These are phyloP conservation scores for Ganoderma resinaceum DNA, from an alignment of 1,284 basidiomycete species.

Conservation along the genomic window DNA sequence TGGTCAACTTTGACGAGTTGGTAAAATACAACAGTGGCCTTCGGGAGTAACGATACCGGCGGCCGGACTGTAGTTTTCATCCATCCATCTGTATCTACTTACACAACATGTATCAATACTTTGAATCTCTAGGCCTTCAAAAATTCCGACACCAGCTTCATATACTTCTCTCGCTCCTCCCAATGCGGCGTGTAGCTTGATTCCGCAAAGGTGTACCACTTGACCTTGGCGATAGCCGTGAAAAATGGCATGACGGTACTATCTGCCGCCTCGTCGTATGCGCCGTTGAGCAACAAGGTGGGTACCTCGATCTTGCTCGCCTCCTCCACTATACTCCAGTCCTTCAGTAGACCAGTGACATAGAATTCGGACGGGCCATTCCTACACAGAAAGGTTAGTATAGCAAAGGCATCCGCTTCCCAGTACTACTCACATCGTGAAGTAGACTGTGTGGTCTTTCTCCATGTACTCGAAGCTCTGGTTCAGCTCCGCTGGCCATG, in stretches of 20 bases:
- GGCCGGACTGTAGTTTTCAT: not conserved
- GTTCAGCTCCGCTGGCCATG: conserved; percentile 47
- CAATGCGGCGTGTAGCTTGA: conserved; percentile 38
- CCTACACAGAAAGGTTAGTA: conserved; percentile 40
- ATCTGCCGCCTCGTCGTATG: conserved; percentile 59
- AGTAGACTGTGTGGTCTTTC: conserved; percentile 57
- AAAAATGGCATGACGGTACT: conserved; percentile 52
- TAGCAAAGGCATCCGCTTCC: conserved; percentile 13
- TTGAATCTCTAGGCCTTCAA: conserved; percentile 14
- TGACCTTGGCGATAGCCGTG: conserved; percentile 45
- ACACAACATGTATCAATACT: conserved; percentile 1
- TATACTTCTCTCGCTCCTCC: conserved; percentile 40
- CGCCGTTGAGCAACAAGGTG: conserved; percentile 60
- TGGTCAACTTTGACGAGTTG: conserved; percentile 78
- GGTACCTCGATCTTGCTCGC: conserved; percentile 53
- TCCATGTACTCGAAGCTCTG: conserved; percentile 39
- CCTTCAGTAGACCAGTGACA: conserved; percentile 54
- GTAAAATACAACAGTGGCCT: conserved; percentile 43
- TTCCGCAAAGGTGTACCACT: conserved; percentile 39
- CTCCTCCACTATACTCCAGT: conserved; percentile 54
- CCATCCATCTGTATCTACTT: not conserved
- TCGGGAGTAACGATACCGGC: not conserved
- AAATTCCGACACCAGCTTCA: conserved; percentile 33
- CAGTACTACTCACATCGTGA: conserved; percentile 47
- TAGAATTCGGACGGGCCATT: conserved; percentile 60